phyloP scores from a whole-genome alignment of 1,284 basidiomycete species.

The Boletus sp. region DNA sequence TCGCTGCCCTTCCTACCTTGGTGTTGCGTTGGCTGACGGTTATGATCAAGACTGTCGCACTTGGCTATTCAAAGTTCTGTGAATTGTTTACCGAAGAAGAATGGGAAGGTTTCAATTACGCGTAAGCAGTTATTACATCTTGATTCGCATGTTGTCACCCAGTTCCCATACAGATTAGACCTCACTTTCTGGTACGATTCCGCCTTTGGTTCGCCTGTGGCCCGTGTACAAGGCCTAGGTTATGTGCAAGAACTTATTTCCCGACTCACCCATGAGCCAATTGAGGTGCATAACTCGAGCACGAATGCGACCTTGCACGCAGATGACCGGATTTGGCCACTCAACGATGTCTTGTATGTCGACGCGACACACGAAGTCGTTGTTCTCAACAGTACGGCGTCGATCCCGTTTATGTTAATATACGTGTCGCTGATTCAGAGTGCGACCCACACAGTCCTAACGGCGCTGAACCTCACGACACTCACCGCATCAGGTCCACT shows the following conservation, averaged over 20 bases:
- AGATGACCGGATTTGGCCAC: constrained; percentile 75
- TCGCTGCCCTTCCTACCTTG: background rate
- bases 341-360: constrained; percentile 80
- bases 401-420: background rate
- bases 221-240: constrained; percentile 81
- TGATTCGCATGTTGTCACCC: background rate
- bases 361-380: constrained; percentile 89
- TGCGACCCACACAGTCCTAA: constrained; percentile 43
- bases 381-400: constrained; percentile 68
- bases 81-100: constrained; percentile 88
- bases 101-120: constrained; percentile 88
- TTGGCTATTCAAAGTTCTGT: constrained; percentile 91
- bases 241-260: constrained; percentile 84
- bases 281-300: constrained; percentile 69
- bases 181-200: constrained; percentile 66
- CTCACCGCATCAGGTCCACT: constrained; percentile 55
- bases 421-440: background rate
- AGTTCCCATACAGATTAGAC: constrained; percentile 11
- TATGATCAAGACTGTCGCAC: constrained; percentile 72
- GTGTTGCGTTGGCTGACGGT: constrained; percentile 1
- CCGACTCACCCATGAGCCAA: constrained; percentile 76
- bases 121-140: constrained; percentile 47
- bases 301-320: constrained; percentile 82
- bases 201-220: constrained; percentile 77
- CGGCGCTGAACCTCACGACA: constrained; percentile 60